Percentiles rank a stretch among this genome's conserved stretches.
Conservation (phyloP, 257 asterid species). For the Dorcoceras hygrometricum region DNA sequence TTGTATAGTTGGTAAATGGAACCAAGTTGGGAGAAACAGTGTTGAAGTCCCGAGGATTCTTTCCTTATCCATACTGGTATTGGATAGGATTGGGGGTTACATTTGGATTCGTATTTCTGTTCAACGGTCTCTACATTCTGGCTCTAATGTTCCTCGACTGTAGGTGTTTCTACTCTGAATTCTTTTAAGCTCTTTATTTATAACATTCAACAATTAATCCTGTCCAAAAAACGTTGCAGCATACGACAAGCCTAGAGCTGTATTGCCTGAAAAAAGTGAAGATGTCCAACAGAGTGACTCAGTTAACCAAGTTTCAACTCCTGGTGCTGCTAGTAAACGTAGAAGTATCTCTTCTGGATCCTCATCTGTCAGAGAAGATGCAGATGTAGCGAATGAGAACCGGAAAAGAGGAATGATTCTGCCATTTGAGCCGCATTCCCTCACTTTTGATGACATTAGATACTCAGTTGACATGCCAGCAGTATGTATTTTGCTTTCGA, state of each 20-base stretch:
- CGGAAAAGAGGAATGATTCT: constrained; percentile 70
- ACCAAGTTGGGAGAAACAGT: constrained; percentile 40
- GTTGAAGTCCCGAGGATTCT: constrained; percentile 44
- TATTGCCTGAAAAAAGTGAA: constrained; percentile 38
- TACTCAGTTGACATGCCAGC: constrained; percentile 92
- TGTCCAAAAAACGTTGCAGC: constrained; percentile 35
- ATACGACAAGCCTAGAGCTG: constrained; percentile 52
- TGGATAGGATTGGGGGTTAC: constrained; percentile 61
- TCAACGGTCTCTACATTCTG: constrained; percentile 37
- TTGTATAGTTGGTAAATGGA: constrained; percentile 39
- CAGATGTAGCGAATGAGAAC: constrained; percentile 30
- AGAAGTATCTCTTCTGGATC: constrained; percentile 32
- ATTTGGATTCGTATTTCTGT: constrained; percentile 36
- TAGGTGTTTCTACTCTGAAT: constrained; percentile 28
- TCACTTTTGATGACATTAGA: constrained; percentile 61
- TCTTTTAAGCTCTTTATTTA: not conserved
- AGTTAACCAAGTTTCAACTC: constrained; percentile 17
- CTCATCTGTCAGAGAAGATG: constrained; percentile 29
- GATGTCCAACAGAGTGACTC: constrained; percentile 20
- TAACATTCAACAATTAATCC: not conserved
- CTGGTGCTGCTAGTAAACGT: constrained; percentile 6
- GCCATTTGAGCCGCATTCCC: constrained; percentile 85
- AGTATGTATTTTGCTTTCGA: constrained; percentile 34
- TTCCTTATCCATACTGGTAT: constrained; percentile 56
- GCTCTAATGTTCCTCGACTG: constrained; percentile 46